These are phyloP conservation scores for Tulasnella sp. DNA, from an alignment of 768 basidiomycete genomes.

Conservation along the genomic window DNA sequence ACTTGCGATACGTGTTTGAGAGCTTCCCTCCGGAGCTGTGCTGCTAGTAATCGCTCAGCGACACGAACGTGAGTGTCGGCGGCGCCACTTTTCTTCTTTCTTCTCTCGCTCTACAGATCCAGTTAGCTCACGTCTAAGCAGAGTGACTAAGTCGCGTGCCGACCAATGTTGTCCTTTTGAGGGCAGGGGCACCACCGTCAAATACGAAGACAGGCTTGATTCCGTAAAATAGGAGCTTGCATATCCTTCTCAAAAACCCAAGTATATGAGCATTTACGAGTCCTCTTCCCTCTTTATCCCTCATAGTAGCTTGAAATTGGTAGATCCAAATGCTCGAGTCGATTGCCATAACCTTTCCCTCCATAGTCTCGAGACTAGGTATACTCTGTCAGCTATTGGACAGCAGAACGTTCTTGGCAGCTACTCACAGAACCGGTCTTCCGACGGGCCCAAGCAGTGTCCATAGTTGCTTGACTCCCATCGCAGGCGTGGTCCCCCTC, in stretches of 20 bases:
- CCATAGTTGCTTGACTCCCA: conserved; percentile 99
- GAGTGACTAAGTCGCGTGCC: conserved; percentile 20
- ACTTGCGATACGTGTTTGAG: conserved; percentile 32
- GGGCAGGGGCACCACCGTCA: conserved; percentile 85
- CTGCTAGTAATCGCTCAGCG: conserved; percentile 85
- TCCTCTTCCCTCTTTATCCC: conserved; percentile 87
- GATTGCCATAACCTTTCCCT: conserved; percentile 92
- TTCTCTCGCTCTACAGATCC: conserved; percentile 59
- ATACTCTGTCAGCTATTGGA: not conserved
- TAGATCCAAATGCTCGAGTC: conserved; percentile 99
- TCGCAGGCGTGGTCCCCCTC: conserved; percentile 21
- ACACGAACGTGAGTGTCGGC: conserved; percentile 73
- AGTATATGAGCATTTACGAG: conserved; percentile 90
- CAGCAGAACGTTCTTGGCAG: not conserved
- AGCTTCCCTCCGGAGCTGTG: conserved; percentile 84
- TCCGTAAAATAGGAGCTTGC: conserved; percentile 91
- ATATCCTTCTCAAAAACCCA: conserved; percentile 80
- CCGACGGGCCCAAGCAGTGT: conserved; percentile 85
- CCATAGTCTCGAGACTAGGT: conserved; percentile 77
- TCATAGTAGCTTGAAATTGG: conserved; percentile 99
- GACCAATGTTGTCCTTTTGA: conserved; percentile 86
- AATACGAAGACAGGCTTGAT: conserved; percentile 99
- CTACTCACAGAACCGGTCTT: conserved; percentile 74
- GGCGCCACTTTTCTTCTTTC: conserved; percentile 83
- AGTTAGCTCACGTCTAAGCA: conserved; percentile 8